phyloP scores from a whole-genome alignment of 129 eudicot genomes.

The Heracleum sosnowskyi region DNA sequence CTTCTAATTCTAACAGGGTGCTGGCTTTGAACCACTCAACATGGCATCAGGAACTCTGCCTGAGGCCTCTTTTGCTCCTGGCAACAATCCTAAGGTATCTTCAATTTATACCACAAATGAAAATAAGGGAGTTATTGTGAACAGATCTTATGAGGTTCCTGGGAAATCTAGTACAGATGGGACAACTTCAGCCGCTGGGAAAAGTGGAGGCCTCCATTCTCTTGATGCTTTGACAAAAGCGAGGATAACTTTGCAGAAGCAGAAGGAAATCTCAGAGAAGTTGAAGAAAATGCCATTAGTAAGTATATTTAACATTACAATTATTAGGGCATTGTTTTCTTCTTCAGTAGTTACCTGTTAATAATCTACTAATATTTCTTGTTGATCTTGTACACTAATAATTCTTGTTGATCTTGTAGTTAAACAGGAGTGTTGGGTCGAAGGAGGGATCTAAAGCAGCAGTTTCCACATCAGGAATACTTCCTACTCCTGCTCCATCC shows the following conservation, averaged over 20 bases:
- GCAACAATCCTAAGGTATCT: constrained; percentile 75
- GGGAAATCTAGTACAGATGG: constrained; percentile 99
- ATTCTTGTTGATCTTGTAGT: constrained; percentile 23
- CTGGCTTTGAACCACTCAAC: constrained; percentile 29
- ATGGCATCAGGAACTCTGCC: constrained; percentile 40
- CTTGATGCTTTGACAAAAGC: constrained; percentile 90
- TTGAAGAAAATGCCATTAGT: constrained; percentile 77
- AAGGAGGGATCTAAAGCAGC: constrained; percentile 35
- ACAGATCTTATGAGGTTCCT: constrained; percentile 99
- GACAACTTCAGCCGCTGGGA: constrained; percentile 65
- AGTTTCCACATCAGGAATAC: constrained; percentile 29
- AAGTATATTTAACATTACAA: constrained; percentile 13
- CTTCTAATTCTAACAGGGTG: constrained; percentile 39
- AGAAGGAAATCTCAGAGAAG: constrained; percentile 68
- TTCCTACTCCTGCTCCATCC: constrained; percentile 33
- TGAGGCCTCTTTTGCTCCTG: constrained; percentile 32
- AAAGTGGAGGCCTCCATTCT: constrained; percentile 59
- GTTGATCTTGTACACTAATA: neutral
- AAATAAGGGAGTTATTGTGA: constrained; percentile 97
- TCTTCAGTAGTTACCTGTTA: neutral
- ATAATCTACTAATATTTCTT: neutral
- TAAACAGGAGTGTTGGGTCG: constrained; percentile 47
- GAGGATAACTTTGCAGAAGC: constrained; percentile 75
- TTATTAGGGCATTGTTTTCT: neutral
- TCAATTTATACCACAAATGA: constrained; percentile 88